Percentiles rank a stretch among this genome's conserved stretches.
These are phyloP conservation scores for Stenocarpella maydis DNA, from an alignment of 2,329 filamentous ascomycete genomes.

Conservation along the genomic window DNA sequence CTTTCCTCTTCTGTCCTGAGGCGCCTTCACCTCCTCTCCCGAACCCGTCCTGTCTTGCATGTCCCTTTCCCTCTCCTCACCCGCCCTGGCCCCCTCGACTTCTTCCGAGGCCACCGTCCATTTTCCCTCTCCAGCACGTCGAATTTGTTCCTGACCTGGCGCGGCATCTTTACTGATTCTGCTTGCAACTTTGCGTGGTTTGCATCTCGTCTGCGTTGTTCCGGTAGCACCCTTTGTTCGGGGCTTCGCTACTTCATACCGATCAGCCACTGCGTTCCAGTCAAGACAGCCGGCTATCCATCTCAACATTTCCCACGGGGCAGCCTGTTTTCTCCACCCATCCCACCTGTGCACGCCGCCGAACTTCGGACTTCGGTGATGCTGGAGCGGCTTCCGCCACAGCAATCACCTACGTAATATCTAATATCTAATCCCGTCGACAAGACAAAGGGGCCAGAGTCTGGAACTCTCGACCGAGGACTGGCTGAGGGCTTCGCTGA, in stretches of 20 bases:
- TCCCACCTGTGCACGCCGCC: not conserved
- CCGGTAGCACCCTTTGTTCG: slow-evolving; percentile 29
- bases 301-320: slow-evolving; percentile 10
- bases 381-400: slow-evolving; percentile 34
- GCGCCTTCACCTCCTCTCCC: slow-evolving; percentile 8
- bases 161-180: slow-evolving; percentile 23
- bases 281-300: slow-evolving; percentile 26
- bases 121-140: slow-evolving; percentile 9
- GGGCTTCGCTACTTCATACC: slow-evolving; percentile 19
- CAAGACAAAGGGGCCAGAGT: slow-evolving; percentile 35
- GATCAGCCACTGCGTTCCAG: slow-evolving; percentile 33
- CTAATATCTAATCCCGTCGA: slow-evolving; percentile 41
- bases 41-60: not conserved
- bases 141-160: slow-evolving; percentile 11
- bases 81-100: not conserved
- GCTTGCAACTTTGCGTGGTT: slow-evolving; percentile 25
- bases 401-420: slow-evolving; percentile 40
- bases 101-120: not conserved
- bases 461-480: slow-evolving; percentile 38
- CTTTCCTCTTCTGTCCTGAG: slow-evolving; percentile 11
- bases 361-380: slow-evolving; percentile 1
- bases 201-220: slow-evolving; percentile 27
- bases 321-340: not conserved
- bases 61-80: not conserved
- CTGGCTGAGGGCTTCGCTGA: slow-evolving; percentile 25